Evolutionary conservation across 495 filamentous ascomycete species (phyloP), one percentile per base, ranked within the genome.

Genomic region (Hyphodiscus hymeniophilus): DNA sequence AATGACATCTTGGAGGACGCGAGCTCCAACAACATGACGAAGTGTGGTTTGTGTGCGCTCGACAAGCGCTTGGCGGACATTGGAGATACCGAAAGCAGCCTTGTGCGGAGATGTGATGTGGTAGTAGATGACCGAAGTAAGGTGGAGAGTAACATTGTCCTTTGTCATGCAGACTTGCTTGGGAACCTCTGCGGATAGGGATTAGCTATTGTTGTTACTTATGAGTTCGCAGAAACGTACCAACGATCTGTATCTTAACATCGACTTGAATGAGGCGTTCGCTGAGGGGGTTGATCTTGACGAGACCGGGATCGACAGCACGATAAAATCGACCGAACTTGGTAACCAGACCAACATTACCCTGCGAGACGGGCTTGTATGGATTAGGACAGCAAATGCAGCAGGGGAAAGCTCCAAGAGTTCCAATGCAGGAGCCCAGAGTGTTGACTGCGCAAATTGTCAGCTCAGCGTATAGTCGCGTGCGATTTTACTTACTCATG

Each of bases 111-210:
- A 87, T 44, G 78, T 82, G 61, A 99, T 87, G 75, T 94, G 88
- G 73, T 99, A 99, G 76, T 99, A 99, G 72, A 99, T 99, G 54
- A 99, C 92, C 22, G 85, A 91, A 28, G 89, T 97, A 48, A 98
- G 76, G 59, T 91, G 80, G 36, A 98, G 76, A 20, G 84, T 94
- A 48, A 97, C 92, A 57, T 97, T 97, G 71, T 99, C 92, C 67
- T 95, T 96, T 65, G 94, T 99, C 90, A 99, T 99, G 76, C 91
- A 97, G 58, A 90, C 79, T 69, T 99, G 92, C 63, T 87, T 78
- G 6, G 92, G 92, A 5, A 98, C 92, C 74, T 99, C 88, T 76
- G 65, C 42, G 38, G 12, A 39, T 7, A 18, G 10, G 20, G 47
- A 39, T 51, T 49, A 56, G 49, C 16, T 12, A 40, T 10, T 45